These are phyloP conservation scores for Didymella pomorum DNA, from an alignment of 2,329 filamentous ascomycete species.

Conservation along the genomic window DNA sequence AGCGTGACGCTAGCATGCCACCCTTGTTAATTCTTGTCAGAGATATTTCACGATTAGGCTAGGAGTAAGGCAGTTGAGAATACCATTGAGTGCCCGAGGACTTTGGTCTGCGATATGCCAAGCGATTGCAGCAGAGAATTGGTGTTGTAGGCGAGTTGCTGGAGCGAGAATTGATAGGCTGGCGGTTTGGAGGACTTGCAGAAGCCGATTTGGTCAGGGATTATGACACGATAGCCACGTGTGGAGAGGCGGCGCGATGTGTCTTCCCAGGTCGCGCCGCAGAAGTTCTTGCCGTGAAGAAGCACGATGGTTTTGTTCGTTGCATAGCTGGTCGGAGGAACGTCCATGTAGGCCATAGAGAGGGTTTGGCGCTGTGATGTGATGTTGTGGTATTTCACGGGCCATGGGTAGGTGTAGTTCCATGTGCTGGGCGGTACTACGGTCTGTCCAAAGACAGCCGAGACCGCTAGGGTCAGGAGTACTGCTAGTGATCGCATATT, in stretches of 20 bases:
- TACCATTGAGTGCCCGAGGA: conserved; percentile 65
- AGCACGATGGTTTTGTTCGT: conserved; percentile 57
- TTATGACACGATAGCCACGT: conserved; percentile 61
- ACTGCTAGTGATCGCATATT: conserved; percentile 17
- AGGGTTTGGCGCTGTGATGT: conserved; percentile 58
- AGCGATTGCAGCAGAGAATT: conserved; percentile 57
- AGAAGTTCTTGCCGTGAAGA: conserved; percentile 66
- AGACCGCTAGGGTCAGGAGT: conserved; percentile 13
- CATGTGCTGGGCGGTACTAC: conserved; percentile 28
- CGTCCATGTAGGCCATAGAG: conserved; percentile 66
- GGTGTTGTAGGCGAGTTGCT: conserved; percentile 62
- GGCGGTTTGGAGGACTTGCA: conserved; percentile 64
- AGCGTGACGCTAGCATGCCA: conserved; percentile 63
- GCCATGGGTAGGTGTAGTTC: conserved; percentile 60
- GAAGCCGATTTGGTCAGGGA: conserved; percentile 65
- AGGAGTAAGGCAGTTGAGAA: too few relatives aligned
- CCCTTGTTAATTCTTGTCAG: too few relatives aligned
- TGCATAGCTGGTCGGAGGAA: conserved; percentile 51
- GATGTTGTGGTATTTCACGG: conserved; percentile 58
- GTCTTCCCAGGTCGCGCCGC: conserved; percentile 61
- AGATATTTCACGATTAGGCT: too few relatives aligned
- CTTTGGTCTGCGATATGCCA: conserved; percentile 54
- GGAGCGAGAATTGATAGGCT: conserved; percentile 62
- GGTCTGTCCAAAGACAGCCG: conserved; percentile 16
- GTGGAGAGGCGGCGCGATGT: conserved; percentile 56